Conservation (phyloP, 108 stramenopile species). For the Nitzschia inconspicua region DNA sequence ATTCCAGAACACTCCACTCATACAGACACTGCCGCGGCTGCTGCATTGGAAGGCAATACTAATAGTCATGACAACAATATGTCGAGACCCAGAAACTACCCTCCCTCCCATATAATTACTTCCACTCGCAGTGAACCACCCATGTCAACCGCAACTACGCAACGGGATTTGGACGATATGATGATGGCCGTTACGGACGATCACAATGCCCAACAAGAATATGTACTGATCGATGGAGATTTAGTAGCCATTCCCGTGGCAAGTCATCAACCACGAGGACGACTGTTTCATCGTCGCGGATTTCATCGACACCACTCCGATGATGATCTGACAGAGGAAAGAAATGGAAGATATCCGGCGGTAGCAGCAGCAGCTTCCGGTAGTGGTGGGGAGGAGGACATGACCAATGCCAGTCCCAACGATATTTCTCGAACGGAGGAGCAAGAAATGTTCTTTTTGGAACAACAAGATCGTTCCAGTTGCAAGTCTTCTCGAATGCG, state of each 20-base stretch:
- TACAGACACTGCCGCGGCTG: not conserved
- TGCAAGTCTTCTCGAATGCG: slow-evolving; percentile 12
- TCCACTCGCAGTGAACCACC: not conserved
- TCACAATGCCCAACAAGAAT: slow-evolving; percentile 22
- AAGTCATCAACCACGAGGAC: slow-evolving; percentile 5
- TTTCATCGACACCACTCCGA: not conserved
- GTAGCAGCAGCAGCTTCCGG: slow-evolving; percentile 7
- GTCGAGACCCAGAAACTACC: not conserved
- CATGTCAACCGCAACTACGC: not conserved
- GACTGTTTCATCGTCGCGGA: not conserved
- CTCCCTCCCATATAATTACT: not conserved
- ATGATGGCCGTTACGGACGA: not conserved
- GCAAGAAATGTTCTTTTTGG: no score
- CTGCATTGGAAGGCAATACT: not conserved
- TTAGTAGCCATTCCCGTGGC: slow-evolving; percentile 29
- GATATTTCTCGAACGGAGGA: no score
- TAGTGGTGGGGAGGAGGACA: not conserved
- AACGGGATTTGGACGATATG: not conserved
- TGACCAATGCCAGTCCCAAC: not conserved
- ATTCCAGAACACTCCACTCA: slow-evolving; percentile 1
- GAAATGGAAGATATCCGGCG: not conserved
- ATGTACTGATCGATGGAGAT: slow-evolving; percentile 44
- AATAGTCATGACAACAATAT: not conserved
- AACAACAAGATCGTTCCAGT: not conserved
- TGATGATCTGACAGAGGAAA: not conserved